Conservation (phyloP, 2,329 filamentous ascomycete species). For the Thermochaetoides dissita region DNA sequence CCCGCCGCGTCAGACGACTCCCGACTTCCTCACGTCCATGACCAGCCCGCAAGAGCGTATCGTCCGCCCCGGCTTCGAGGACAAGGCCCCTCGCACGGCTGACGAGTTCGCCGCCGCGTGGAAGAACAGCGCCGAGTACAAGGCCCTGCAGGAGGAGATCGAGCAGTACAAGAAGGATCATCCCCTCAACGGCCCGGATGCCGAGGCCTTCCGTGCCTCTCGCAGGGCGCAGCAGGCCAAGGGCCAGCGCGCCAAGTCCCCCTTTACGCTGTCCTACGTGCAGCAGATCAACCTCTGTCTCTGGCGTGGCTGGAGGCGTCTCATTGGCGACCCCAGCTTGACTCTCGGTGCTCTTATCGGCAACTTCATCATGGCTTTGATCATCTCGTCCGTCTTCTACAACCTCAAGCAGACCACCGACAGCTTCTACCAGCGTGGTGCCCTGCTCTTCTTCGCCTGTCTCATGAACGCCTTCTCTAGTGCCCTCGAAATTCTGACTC, state of each 20-base stretch:
- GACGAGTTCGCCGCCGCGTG: constrained; percentile 47
- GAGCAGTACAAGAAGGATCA: constrained; percentile 40
- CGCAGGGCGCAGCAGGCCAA: constrained; percentile 42
- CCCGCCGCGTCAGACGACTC: constrained; percentile 51
- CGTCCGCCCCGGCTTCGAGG: constrained; percentile 41
- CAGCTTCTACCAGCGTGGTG: constrained; percentile 67
- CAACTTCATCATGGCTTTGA: constrained; percentile 63
- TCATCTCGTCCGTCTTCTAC: constrained; percentile 71
- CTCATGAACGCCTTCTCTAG: constrained; percentile 74
- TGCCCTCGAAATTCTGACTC: constrained; percentile 69
- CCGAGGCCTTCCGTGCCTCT: constrained; percentile 41
- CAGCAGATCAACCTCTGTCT: constrained; percentile 71
- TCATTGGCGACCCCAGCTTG: constrained; percentile 63
- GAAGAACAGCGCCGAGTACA: constrained; percentile 40
- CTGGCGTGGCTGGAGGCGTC: constrained; percentile 63
- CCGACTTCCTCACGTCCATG: constrained; percentile 61
- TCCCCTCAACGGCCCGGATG: constrained; percentile 41
- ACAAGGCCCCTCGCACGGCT: constrained; percentile 41
- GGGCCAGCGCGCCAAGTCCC: constrained; percentile 52
- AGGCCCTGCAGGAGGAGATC: constrained; percentile 38
- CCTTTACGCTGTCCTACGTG: constrained; percentile 64
- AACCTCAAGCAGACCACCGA: constrained; percentile 50
- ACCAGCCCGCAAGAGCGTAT: constrained; percentile 45
- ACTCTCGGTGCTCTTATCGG: constrained; percentile 55
- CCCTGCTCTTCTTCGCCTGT: constrained; percentile 75